Conservation (phyloP, 1,284 basidiomycete genomes). For the Salmacisia buchloeana region DNA sequence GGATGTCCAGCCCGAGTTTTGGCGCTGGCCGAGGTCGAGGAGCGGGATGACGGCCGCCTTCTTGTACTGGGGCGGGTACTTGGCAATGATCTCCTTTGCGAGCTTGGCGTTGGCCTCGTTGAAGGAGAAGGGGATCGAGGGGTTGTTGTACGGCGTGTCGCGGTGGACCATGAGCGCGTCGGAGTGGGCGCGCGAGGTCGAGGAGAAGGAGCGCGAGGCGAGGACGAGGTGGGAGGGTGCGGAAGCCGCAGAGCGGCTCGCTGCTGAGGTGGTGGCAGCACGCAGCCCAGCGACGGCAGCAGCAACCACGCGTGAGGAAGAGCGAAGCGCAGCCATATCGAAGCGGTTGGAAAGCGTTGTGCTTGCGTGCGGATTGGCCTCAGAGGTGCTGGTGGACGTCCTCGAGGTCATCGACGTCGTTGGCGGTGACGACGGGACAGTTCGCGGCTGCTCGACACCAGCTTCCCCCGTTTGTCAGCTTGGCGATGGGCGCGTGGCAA, state of each 20-base stretch:
- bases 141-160: slow-evolving; percentile 75
- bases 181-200: slow-evolving; percentile 27
- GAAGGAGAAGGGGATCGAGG: slow-evolving; percentile 80
- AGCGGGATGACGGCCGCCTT: slow-evolving; percentile 91
- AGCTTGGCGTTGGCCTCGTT: slow-evolving; percentile 71
- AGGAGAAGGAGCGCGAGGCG: slow-evolving; percentile 24
- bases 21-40: slow-evolving; percentile 90
- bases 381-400: too few species aligned
- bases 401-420: too few species aligned
- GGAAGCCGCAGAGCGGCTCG: slow-evolving; percentile 16
- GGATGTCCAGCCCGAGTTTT: slow-evolving; percentile 98
- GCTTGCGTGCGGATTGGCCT: too few species aligned
- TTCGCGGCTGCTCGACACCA: too few species aligned
- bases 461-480: too few species aligned
- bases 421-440: too few species aligned
- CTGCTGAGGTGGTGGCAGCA: slow-evolving; percentile 15
- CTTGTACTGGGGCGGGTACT: slow-evolving; percentile 95
- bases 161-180: slow-evolving; percentile 61
- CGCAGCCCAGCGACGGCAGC: too few species aligned
- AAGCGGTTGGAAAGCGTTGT: too few species aligned
- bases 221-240: neutral
- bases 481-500: too few species aligned
- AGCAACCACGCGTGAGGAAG: too few species aligned
- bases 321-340: too few species aligned
- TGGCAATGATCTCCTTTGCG: slow-evolving; percentile 80